Base-by-base conservation (phyloP, 139 green algal genomes). In the Volvox reticuliferus region DNA sequence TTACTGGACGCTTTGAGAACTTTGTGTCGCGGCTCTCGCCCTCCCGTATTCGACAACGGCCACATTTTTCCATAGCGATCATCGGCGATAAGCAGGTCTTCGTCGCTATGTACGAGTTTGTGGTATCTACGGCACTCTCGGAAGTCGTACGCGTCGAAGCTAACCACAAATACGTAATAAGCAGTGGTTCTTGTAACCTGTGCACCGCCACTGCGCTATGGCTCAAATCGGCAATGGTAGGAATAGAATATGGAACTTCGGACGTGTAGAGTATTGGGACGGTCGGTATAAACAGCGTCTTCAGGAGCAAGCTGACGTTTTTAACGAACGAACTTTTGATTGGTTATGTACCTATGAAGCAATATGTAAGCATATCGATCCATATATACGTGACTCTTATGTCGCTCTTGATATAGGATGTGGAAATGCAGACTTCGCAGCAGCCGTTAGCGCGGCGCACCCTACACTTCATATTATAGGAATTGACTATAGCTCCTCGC, bases 271-370 rank as follows among this genome's bases (percentile, higher is more conserved):
- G 17, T 87, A 87, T 20, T 87, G 81, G 81, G 32, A 87, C 32
- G 81, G 2, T 30, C 26, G 81, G 61, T 87, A 87, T 26, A 62
- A 62, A 61, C 62, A 87, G 24, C 81, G 81, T 21, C 33, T 87
- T 14, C 1, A 87, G 1, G 81, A 62, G 2, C 3, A 87, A 12
- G 24, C 30, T 32, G 16, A 76, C 20, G 55, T 44, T 73, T 84
- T 84, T 26, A 37, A 87, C 30, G n/a, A n/a, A n/a, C n/a, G n/a
- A n/a, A n/a, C n/a, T n/a, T n/a, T n/a, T n/a, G n/a, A n/a, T n/a
- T 87, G 81, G 81, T n/a, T 87, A 12, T 87, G 81, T 63, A 87
- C 81, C 0, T 87, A 87, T n/a, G 62, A 87, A 20, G 61, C 81
- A 22, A 21, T 76, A 0, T 28, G 61, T 30, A 21, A 18, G 0